phyloP scores from a whole-genome alignment of 805 yeast genomes.

The Pichia thaimueangensis region DNA sequence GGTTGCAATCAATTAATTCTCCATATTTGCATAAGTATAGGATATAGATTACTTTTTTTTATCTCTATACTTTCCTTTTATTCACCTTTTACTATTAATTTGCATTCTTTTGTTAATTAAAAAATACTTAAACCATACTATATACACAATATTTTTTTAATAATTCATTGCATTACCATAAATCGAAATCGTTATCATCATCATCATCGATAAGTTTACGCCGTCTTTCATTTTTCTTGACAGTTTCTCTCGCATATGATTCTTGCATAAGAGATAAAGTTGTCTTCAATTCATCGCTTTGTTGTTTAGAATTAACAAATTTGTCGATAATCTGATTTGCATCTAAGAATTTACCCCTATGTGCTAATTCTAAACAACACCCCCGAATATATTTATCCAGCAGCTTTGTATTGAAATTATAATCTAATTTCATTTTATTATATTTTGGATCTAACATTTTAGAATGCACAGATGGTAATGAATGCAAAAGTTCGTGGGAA shows the following conservation, averaged over 20 bases:
- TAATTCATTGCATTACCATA: too few relatives aligned
- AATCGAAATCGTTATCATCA: slow-evolving; percentile 27
- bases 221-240: slow-evolving; percentile 12
- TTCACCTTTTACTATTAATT: too few relatives aligned
- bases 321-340: slow-evolving; percentile 25
- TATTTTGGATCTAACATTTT: slow-evolving; percentile 8
- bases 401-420: slow-evolving; percentile 18
- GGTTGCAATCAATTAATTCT: slow-evolving; percentile 24
- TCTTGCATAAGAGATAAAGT: slow-evolving; percentile 19
- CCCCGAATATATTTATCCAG: slow-evolving; percentile 19
- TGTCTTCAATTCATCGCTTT: slow-evolving; percentile 7
- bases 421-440: slow-evolving; percentile 15
- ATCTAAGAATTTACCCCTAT: slow-evolving; percentile 20
- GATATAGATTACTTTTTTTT: too few relatives aligned
- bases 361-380: slow-evolving; percentile 19
- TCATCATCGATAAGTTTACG: slow-evolving; percentile 23
- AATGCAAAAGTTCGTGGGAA: slow-evolving; percentile 19
- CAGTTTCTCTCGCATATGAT: slow-evolving; percentile 14
- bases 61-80: too few relatives aligned
- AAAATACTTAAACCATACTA: too few relatives aligned
- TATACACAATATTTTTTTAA: too few relatives aligned
- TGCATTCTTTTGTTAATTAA: too few relatives aligned
- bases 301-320: slow-evolving; percentile 13
- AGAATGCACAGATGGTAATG: slow-evolving; percentile 19
- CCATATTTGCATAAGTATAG: too few relatives aligned